Base-by-base conservation (phyloP, 345 rosid species). In the Lenwebbia sp. region DNA sequence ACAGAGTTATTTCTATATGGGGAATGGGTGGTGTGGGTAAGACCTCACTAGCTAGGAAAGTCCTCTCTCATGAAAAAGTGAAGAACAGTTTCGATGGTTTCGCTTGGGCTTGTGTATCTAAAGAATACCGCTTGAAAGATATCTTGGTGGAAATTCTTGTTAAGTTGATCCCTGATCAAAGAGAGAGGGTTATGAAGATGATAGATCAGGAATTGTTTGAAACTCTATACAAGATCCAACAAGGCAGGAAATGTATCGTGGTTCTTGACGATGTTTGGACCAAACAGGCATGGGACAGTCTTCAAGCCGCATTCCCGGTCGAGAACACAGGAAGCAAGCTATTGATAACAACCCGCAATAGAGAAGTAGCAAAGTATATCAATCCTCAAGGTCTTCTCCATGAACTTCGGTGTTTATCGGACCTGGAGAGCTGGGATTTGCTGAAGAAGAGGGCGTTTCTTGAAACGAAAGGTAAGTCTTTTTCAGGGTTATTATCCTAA, bases 21-120 rank as follows among this genome's bases (percentile, higher is more conserved):
- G 93, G 93, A 19, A 93, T 93, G 94, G 95, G 92, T 0, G 95
- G 93, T n/a, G 82, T 90, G 17, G 92, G 94, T 6, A 93, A 91
- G 86, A 93, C 95, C 22, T 86, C 94, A 44, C 88, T 93, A 6
- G 95, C 94, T 6, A 92, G 84, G 60, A 88, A 88, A 54, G 44
- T 93, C 2, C 89, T 88, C 47, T 83, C 86, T 49, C 88, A 89
- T 55, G 37, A 19, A 7, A 30, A 51, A 15, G 85, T 91, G 25
- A 82, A 85, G 83, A 82, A 84, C 83, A 85, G 33, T 40, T 93
- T 89, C 22, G 74, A 60, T 25, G 82, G 88, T 1, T 87, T 91
- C n/a, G 92, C 93, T 54, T 90, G 90, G 94, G 90, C 86, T 53
- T 88, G 83, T 62, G 82, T 93, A 49, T 92, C 95, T 49, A 88